Percentiles rank a stretch among this genome's conserved stretches.
Conservation (phyloP, 2,329 filamentous ascomycete genomes). For the Gnomoniopsis sp. region DNA sequence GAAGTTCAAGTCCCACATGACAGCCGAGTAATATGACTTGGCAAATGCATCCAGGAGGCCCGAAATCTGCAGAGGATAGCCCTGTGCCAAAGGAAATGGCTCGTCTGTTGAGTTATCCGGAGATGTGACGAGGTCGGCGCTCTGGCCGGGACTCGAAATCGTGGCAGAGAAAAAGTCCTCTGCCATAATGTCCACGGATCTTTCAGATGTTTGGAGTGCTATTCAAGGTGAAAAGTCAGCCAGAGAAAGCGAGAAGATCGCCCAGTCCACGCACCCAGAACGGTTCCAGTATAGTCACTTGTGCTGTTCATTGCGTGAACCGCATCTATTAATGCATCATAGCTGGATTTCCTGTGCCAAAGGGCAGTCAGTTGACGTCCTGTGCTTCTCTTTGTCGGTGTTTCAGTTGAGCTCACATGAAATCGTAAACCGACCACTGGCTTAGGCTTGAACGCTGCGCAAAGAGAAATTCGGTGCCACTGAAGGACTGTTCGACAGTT, state of each 20-base stretch:
- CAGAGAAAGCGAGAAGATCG: neutral
- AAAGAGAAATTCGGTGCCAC: slow-evolving; percentile 12
- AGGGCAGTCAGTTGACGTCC: neutral
- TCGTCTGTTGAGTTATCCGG: neutral
- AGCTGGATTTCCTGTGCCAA: slow-evolving; percentile 2
- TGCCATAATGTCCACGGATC: neutral
- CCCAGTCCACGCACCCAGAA: neutral
- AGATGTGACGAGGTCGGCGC: slow-evolving; percentile 2
- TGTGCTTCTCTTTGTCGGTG: too few species aligned
- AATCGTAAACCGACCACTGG: slow-evolving; percentile 11
- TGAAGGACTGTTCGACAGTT: slow-evolving; percentile 12
- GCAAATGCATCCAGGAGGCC: slow-evolving; percentile 9
- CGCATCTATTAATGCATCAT: neutral
- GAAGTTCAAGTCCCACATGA: slow-evolving; percentile 14
- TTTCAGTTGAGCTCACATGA: slow-evolving; percentile 1
- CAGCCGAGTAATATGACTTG: slow-evolving; percentile 11
- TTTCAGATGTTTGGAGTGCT: neutral
- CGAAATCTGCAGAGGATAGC: neutral
- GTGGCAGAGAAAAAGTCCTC: slow-evolving; percentile 11
- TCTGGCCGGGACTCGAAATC: slow-evolving; percentile 3
- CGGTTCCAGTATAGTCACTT: slow-evolving; percentile 6
- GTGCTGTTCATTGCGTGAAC: slow-evolving; percentile 8
- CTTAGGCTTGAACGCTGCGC: slow-evolving; percentile 11
- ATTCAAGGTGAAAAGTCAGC: neutral
- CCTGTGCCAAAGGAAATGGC: slow-evolving; percentile 4